Conservation (phyloP, 2,329 filamentous ascomycete species). For the Sordariomycetes sp. region DNA sequence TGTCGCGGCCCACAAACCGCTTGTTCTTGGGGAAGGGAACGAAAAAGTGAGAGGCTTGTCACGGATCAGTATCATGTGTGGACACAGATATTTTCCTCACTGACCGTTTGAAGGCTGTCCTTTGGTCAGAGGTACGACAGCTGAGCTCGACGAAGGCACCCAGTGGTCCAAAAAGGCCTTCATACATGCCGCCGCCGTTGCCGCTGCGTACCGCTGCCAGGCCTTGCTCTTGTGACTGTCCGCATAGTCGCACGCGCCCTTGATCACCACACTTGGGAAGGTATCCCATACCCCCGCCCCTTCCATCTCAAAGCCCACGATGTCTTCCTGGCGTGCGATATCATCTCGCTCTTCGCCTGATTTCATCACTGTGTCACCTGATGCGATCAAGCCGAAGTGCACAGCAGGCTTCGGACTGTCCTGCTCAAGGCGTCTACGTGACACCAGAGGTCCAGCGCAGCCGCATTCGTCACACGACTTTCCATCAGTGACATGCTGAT, state of each 20-base stretch:
- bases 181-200: slow-evolving; percentile 8
- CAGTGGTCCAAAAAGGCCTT: not conserved
- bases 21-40: not conserved
- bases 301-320: slow-evolving; percentile 24
- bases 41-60: not conserved
- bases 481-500: not conserved
- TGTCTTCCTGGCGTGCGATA: slow-evolving; percentile 13
- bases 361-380: slow-evolving; percentile 28
- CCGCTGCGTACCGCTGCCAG: not conserved
- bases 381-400: slow-evolving; percentile 25
- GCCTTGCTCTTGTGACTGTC: not conserved
- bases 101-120: not conserved
- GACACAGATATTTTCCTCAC: not conserved
- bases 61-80: not conserved
- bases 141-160: slow-evolving; percentile 1
- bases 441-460: not conserved
- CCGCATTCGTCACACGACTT: not conserved
- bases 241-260: slow-evolving; percentile 7
- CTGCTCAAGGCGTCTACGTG: slow-evolving; percentile 5
- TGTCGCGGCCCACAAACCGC: not conserved
- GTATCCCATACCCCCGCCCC: slow-evolving; percentile 18
- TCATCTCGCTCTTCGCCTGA: slow-evolving; percentile 22
- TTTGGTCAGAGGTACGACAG: not conserved
- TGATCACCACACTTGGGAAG: slow-evolving; percentile 24
- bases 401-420: slow-evolving; percentile 13